Evolutionary conservation across 331 rosid species (phyloP).

Genomic region (Arachis monticola): DNA sequence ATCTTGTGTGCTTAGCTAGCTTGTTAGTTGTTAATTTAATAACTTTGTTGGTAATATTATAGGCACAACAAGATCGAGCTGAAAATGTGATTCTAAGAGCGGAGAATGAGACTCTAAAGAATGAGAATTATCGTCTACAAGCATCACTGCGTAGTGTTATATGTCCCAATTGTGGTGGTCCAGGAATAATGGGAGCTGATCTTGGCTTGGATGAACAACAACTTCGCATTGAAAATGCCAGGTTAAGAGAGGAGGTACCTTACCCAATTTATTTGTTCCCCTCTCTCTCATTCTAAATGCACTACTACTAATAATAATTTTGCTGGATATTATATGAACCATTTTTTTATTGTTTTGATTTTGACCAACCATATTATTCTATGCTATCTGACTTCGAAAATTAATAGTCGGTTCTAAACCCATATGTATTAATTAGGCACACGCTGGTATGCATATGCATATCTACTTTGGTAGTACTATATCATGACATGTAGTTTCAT

Average conservation of each 20-base stretch:
- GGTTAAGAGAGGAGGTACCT: slow-evolving; percentile 84
- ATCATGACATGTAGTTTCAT: no score
- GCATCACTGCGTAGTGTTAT: slow-evolving; percentile 69
- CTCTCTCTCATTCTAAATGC: not conserved
- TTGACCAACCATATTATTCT: not conserved
- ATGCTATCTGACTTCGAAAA: not conserved
- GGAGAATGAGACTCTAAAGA: slow-evolving; percentile 79
- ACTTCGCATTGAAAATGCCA: slow-evolving; percentile 79
- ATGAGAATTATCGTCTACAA: slow-evolving; percentile 77
- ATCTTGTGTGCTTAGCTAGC: no score
- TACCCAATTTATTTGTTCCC: not conserved
- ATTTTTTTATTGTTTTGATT: not conserved
- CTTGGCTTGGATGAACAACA: slow-evolving; percentile 85
- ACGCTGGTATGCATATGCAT: not conserved
- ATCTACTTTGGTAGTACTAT: no score
- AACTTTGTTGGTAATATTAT: not conserved
- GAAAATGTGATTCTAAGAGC: slow-evolving; percentile 84
- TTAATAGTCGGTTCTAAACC: not conserved
- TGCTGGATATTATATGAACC: not conserved
- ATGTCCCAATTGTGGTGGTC: slow-evolving; percentile 93
- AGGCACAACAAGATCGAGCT: slow-evolving; percentile 95
- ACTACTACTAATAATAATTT: not conserved
- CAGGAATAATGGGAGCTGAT: slow-evolving; percentile 67
- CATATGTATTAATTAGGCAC: not conserved
- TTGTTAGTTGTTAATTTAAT: no score